These are phyloP conservation scores for Iberis pinnata DNA, from an alignment of 345 rosid species.

Conservation along the genomic window DNA sequence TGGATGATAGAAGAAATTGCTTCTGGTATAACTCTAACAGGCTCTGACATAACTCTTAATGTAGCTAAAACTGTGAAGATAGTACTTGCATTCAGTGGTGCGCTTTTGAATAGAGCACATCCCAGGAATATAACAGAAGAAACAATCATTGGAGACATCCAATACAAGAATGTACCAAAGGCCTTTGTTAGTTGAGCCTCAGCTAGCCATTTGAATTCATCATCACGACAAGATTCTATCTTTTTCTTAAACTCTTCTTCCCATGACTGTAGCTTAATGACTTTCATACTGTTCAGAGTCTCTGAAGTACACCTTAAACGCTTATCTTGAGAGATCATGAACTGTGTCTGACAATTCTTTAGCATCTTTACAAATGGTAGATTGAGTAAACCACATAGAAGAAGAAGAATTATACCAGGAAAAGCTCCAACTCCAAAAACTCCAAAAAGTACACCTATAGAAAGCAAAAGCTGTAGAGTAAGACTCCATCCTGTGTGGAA, in stretches of 20 bases:
- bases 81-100: slow-evolving; percentile 64
- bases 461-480: slow-evolving; percentile 44
- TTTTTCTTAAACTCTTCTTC: slow-evolving; percentile 59
- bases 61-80: slow-evolving; percentile 72
- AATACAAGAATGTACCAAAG: slow-evolving; percentile 44
- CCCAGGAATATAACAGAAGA: slow-evolving; percentile 61
- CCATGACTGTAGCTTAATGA: slow-evolving; percentile 78
- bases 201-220: slow-evolving; percentile 59
- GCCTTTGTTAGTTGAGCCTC: slow-evolving; percentile 45
- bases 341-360: slow-evolving; percentile 51
- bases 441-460: slow-evolving; percentile 42
- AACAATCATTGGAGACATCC: slow-evolving; percentile 66
- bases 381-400: slow-evolving; percentile 42
- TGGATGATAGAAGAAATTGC: slow-evolving; percentile 66
- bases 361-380: slow-evolving; percentile 52
- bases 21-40: slow-evolving; percentile 63
- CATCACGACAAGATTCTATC: slow-evolving; percentile 47
- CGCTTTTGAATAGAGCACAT: slow-evolving; percentile 46
- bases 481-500: slow-evolving; percentile 56
- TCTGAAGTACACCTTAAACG: slow-evolving; percentile 58
- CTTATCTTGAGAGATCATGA: slow-evolving; percentile 68
- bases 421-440: slow-evolving; percentile 61
- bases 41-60: slow-evolving; percentile 54
- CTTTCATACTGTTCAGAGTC: slow-evolving; percentile 64
- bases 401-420: slow-evolving; percentile 47